These are phyloP conservation scores for Parafenestella ontariensis DNA, from an alignment of 2,329 filamentous ascomycete genomes.

Conservation along the genomic window DNA sequence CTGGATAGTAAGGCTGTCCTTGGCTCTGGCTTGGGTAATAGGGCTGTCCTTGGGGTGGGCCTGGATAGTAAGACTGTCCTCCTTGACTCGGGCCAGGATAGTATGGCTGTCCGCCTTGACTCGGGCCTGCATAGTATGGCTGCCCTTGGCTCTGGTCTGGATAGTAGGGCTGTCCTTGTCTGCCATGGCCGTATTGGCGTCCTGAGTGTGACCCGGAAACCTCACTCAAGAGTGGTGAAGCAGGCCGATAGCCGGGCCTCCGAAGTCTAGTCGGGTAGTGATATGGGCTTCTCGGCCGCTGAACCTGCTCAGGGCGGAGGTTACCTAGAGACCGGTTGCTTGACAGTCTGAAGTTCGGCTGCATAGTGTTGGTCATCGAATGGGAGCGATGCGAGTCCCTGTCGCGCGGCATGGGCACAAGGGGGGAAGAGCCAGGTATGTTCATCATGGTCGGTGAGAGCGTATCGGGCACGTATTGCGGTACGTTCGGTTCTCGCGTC, in stretches of 20 bases:
- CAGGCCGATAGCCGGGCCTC: conserved; percentile 51
- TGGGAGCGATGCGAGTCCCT: conserved; percentile 53
- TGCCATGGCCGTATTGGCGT: conserved; percentile 22
- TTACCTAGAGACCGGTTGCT: conserved; percentile 55
- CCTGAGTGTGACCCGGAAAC: conserved; percentile 26
- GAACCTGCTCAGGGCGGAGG: conserved; percentile 49
- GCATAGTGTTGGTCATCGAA: conserved; percentile 46
- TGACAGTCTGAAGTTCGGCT: conserved; percentile 46
- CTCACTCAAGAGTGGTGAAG: conserved; percentile 56
- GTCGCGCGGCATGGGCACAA: conserved; percentile 28
- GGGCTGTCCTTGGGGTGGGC: conserved; percentile 17
- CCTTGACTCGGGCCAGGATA: conserved; percentile 21
- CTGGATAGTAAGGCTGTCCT: conserved; percentile 7
- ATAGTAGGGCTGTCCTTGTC: conserved; percentile 2
- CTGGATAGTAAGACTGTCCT: conserved; percentile 10
- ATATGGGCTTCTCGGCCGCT: conserved; percentile 49
- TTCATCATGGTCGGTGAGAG: conserved; percentile 45
- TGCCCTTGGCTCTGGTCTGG: conserved; percentile 22
- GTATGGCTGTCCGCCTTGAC: too few species aligned
- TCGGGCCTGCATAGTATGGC: conserved; percentile 15
- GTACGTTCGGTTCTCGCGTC: conserved; percentile 52
- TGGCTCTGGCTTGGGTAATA: too few species aligned
- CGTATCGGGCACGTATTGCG: conserved; percentile 49
- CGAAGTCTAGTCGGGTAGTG: conserved; percentile 52
- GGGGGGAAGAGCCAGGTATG: conserved; percentile 37